Percentiles rank a stretch among this genome's conserved stretches.
phyloP scores from a whole-genome alignment of 257 asterid genomes.

The Ophiorrhiza pumila region DNA sequence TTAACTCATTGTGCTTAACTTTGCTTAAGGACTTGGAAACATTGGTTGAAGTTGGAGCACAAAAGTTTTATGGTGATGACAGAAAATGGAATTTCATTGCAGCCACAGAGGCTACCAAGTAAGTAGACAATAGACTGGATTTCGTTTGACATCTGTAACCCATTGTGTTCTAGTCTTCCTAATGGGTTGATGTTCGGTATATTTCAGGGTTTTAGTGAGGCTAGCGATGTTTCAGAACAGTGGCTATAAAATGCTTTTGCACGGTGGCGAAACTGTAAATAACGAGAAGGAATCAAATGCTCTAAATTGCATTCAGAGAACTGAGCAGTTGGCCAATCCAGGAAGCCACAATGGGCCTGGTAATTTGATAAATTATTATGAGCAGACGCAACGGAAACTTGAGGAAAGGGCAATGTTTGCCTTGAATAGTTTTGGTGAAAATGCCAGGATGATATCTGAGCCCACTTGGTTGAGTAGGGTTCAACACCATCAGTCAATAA shows the following conservation, averaged over 20 bases:
- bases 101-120: constrained; percentile 77
- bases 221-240: constrained; percentile 52
- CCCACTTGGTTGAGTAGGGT: constrained; percentile 78
- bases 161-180: constrained; percentile 10
- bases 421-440: constrained; percentile 79
- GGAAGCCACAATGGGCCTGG: constrained; percentile 38
- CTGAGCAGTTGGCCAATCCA: constrained; percentile 29
- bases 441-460: constrained; percentile 62
- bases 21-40: constrained; percentile 95
- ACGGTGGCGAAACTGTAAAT: constrained; percentile 75
- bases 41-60: constrained; percentile 89
- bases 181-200: constrained; percentile 20
- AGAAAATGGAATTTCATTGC: constrained; percentile 89
- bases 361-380: constrained; percentile 35
- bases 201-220: constrained; percentile 74
- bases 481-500: constrained; percentile 64
- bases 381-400: constrained; percentile 47
- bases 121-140: constrained; percentile 20
- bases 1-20: constrained; percentile 74
- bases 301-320: constrained; percentile 29
- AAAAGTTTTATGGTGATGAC: constrained; percentile 73
- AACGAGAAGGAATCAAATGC: constrained; percentile 32
- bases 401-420: constrained; percentile 96
- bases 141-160: constrained; percentile 7
- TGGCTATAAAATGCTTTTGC: constrained; percentile 93